phyloP scores from a whole-genome alignment of 805 yeast species.

The Metschnikowia anglica region DNA sequence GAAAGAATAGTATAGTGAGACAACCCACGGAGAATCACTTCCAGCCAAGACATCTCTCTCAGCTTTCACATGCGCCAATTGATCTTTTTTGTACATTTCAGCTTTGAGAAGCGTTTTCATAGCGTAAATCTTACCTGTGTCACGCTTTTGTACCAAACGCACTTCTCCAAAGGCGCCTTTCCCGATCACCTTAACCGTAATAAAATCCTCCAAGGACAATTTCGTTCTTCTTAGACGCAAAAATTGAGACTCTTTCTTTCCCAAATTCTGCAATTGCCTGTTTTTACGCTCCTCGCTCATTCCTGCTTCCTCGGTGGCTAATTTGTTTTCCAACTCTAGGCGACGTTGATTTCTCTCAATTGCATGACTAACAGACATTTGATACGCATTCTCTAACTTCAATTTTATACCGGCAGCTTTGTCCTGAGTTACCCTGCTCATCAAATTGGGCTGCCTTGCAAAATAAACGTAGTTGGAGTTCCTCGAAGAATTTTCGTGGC shows the following conservation, averaged over 20 bases:
- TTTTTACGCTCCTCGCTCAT: conserved; percentile 79
- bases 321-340: conserved; percentile 73
- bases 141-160: conserved; percentile 86
- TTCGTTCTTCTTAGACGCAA: conserved; percentile 82
- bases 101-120: conserved; percentile 89
- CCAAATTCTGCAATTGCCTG: conserved; percentile 77
- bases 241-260: conserved; percentile 85
- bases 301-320: conserved; percentile 60
- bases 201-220: conserved; percentile 77
- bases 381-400: conserved; percentile 80
- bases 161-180: conserved; percentile 99
- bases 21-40: conserved; percentile 87
- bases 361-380: conserved; percentile 84
- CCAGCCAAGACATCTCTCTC: conserved; percentile 94
- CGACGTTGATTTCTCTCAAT: conserved; percentile 94
- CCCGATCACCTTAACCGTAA: conserved; percentile 85
- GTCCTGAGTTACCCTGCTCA: conserved; percentile 75
- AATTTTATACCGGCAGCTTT: conserved; percentile 81
- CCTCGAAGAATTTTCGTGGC: conserved; percentile 2
- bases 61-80: conserved; percentile 91
- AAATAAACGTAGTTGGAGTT: conserved; percentile 50
- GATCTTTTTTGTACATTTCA: conserved; percentile 94
- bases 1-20: conserved; percentile 75
- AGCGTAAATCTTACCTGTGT: conserved; percentile 88
- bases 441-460: conserved; percentile 77